Evolutionary conservation across 2,329 filamentous ascomycete species (phyloP).

Genomic region (Clarireedia homoeocarpa): DNA sequence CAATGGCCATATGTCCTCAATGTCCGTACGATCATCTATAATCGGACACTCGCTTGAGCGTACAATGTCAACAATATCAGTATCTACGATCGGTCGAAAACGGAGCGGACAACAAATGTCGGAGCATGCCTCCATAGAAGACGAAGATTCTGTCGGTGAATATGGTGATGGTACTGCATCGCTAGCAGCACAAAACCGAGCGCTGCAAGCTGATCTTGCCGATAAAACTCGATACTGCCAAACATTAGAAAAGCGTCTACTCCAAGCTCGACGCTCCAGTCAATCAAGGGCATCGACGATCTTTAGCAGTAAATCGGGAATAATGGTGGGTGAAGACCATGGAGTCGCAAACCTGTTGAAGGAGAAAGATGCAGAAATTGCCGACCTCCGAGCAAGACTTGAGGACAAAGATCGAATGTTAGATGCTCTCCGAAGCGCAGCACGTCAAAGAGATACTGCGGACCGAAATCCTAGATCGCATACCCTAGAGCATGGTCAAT

Average conservation of each 20-base stretch:
- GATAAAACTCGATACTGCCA: constrained; percentile 97
- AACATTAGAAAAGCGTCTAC: constrained; percentile 82
- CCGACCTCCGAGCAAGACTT: constrained; percentile 76
- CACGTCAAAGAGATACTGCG: constrained; percentile 76
- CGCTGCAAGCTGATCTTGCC: constrained; percentile 89
- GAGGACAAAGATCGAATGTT: constrained; percentile 97
- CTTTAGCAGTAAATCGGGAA: constrained; percentile 53
- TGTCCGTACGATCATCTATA: constrained; percentile 61
- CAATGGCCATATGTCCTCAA: constrained; percentile 37
- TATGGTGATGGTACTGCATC: constrained; percentile 82
- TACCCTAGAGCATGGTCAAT: constrained; percentile 20
- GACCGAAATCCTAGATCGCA: constrained; percentile 39
- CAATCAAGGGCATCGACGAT: constrained; percentile 79
- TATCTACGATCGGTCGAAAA: constrained; percentile 27
- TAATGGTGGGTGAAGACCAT: constrained; percentile 70
- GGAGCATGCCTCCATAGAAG: constrained; percentile 34
- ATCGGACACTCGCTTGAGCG: constrained; percentile 57
- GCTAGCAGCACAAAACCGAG: constrained; percentile 73
- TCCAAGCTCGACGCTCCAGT: constrained; percentile 85
- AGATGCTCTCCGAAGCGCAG: constrained; percentile 72
- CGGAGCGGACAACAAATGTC: constrained; percentile 19
- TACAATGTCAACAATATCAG: constrained; percentile 58
- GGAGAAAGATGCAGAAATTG: constrained; percentile 90
- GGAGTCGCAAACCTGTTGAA: constrained; percentile 64
- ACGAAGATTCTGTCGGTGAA: constrained; percentile 68